Evolutionary conservation across 140 eudicot species (phyloP).

Genomic region (Oenanthe javanica): DNA sequence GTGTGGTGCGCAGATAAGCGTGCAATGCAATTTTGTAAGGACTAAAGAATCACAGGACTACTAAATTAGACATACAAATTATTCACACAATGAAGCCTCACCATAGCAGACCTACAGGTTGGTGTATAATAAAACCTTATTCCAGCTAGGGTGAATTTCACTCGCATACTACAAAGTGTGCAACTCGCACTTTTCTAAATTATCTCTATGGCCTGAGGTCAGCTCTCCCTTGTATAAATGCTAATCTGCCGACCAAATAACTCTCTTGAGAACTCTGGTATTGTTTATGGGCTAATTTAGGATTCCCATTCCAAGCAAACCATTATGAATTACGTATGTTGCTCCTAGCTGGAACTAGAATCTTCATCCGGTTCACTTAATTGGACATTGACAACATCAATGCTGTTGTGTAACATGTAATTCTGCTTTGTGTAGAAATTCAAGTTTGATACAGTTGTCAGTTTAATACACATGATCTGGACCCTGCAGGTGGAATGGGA

Average conservation of each 20-base stretch:
- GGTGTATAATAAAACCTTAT: background rate
- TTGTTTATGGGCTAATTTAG: background rate
- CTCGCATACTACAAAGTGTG: background rate
- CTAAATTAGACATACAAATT: background rate
- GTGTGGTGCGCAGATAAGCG: background rate
- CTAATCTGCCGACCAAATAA: background rate
- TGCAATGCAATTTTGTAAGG: conserved; percentile 1
- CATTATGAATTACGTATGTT: background rate
- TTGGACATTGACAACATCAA: too few relatives aligned
- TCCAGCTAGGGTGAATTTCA: background rate
- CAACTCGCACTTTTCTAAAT: background rate
- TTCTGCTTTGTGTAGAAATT: background rate
- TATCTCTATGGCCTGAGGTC: background rate
- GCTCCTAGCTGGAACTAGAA: background rate
- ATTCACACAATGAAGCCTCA: background rate
- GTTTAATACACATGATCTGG: background rate
- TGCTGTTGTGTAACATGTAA: too few relatives aligned
- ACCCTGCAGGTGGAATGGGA: conserved; percentile 72
- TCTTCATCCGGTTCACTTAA: background rate
- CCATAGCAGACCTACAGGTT: background rate
- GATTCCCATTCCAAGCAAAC: background rate
- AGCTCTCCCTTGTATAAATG: background rate
- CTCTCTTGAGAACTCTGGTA: background rate
- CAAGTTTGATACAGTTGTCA: background rate
- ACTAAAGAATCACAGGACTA: background rate